Evolutionary conservation across 495 filamentous ascomycete genomes (phyloP), one percentile per base, ranked within the genome.

Genomic region (Letharia lupina): DNA sequence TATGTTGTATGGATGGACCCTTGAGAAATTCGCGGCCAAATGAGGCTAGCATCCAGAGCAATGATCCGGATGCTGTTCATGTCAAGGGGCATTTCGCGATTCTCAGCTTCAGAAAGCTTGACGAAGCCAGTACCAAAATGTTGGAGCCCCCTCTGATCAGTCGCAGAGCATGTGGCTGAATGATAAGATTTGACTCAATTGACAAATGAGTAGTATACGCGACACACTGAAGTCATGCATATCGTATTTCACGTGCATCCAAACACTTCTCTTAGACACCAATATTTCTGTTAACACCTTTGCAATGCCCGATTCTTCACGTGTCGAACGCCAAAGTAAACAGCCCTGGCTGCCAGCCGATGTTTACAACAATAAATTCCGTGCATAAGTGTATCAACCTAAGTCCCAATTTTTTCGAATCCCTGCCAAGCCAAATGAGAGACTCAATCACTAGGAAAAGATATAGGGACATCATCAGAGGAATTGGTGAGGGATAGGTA

Each of bases 401-500:
- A 2, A 56, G 3, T 8, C 15, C 31, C 52, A 18, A 33, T 33
- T 16, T 33, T 16, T 4, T 31, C 28, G 10, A 31, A 16, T 18
- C 13, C 31, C 16, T 1, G 13, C 52, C 13, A 18, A 56, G 35
- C n/a, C 28, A 6, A 33, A 33, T 0, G 2, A 35, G 16, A 7
- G 3, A 13, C 28, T 56, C 31, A 56, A 35, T 56, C 52, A 31
- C 31, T 56, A 33, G 52, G 52, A 56, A 56, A 61, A 15, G 42
- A 61, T 41, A 61, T 61, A 8, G 52, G 60, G 15, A 4, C 18
- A 5, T 96, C 88, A 61, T 93, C 91, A 0, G 93, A 78, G 37
- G 93, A 89, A 74, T 98, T 99, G 63, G 90, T 94, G 7, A 99
- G 82, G 0, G 93, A 97, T 37, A 99, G 85, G 74, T 97, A 99